phyloP scores from a whole-genome alignment of 768 basidiomycete species.

The Cyathus striatus region DNA sequence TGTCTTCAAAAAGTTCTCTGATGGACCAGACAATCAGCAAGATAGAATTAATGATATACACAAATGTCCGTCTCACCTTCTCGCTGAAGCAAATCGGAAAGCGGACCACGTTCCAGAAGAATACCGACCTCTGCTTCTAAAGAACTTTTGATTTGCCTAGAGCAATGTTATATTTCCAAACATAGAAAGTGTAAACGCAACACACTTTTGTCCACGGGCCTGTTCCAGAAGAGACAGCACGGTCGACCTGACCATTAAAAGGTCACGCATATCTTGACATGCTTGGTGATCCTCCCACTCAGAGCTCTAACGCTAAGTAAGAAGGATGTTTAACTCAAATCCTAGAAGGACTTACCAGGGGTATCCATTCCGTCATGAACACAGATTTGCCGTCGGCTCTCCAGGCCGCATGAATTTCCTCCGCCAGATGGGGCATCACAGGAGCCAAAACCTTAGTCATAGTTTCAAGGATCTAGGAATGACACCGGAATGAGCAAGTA shows the following conservation, averaged over 20 bases:
- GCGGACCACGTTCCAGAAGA: constrained; percentile 30
- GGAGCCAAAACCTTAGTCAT: constrained; percentile 76
- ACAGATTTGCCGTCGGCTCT: constrained; percentile 44
- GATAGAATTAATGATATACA: neutral
- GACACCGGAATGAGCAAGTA: neutral
- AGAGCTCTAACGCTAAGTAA: constrained; percentile 29
- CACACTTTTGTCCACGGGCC: constrained; percentile 72
- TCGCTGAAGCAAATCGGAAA: constrained; percentile 30
- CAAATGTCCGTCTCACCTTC: constrained; percentile 32
- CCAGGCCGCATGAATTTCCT: constrained; percentile 68
- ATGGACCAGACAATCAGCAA: neutral
- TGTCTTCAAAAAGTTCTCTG: constrained; percentile 62
- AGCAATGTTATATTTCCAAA: constrained; percentile 1
- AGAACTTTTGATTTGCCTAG: constrained; percentile 68
- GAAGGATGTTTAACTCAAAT: neutral
- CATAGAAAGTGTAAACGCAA: neutral
- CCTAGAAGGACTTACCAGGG: constrained; percentile 44
- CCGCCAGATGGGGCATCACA: constrained; percentile 84
- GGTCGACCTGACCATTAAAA: constrained; percentile 55
- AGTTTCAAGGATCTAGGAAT: constrained; percentile 55
- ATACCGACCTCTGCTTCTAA: constrained; percentile 74
- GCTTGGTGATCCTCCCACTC: constrained; percentile 61
- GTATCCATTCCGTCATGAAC: constrained; percentile 68
- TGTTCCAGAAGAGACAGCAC: constrained; percentile 71
- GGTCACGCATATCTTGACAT: constrained; percentile 54